Conservation (phyloP, 106 monocot species). For the Phalaenopsis aphrodite region DNA sequence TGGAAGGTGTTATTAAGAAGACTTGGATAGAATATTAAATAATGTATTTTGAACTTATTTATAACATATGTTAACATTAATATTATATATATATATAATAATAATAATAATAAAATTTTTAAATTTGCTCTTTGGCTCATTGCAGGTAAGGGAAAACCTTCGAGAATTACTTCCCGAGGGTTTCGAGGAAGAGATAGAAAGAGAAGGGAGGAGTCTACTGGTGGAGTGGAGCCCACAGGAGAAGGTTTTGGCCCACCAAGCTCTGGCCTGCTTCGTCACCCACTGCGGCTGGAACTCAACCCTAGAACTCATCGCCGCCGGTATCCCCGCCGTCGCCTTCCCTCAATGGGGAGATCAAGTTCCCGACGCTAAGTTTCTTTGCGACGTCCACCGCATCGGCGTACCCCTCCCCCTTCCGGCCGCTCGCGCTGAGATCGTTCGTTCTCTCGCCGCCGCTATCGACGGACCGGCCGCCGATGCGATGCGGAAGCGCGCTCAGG, state of each 20-base stretch:
- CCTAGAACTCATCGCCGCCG: slow-evolving; percentile 43
- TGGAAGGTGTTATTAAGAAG: too few species aligned
- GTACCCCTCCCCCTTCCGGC: slow-evolving; percentile 23
- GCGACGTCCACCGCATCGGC: slow-evolving; percentile 43
- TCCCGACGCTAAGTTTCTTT: slow-evolving; percentile 52
- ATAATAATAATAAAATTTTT: too few species aligned
- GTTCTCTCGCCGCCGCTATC: slow-evolving; percentile 31
- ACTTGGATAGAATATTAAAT: too few species aligned
- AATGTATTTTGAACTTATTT: too few species aligned
- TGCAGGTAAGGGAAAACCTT: slow-evolving; percentile 19
- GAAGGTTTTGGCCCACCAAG: slow-evolving; percentile 31
- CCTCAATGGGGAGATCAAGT: slow-evolving; percentile 66
- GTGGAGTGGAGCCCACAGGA: slow-evolving; percentile 67
- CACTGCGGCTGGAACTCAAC: slow-evolving; percentile 89
- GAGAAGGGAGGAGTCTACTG: slow-evolving; percentile 20
- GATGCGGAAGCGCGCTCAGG: slow-evolving; percentile 10
- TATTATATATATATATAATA: background rate
- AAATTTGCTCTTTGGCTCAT: background rate
- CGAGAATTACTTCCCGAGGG: slow-evolving; percentile 28
- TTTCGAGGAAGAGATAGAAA: slow-evolving; percentile 32
- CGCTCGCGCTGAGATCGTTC: slow-evolving; percentile 24
- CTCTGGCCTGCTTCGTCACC: slow-evolving; percentile 43
- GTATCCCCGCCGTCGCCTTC: slow-evolving; percentile 51
- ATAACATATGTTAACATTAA: background rate
- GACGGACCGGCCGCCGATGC: slow-evolving; percentile 18